Evolutionary conservation across 2,329 filamentous ascomycete genomes (phyloP).

Genomic region (Curvularia eragrostidis): DNA sequence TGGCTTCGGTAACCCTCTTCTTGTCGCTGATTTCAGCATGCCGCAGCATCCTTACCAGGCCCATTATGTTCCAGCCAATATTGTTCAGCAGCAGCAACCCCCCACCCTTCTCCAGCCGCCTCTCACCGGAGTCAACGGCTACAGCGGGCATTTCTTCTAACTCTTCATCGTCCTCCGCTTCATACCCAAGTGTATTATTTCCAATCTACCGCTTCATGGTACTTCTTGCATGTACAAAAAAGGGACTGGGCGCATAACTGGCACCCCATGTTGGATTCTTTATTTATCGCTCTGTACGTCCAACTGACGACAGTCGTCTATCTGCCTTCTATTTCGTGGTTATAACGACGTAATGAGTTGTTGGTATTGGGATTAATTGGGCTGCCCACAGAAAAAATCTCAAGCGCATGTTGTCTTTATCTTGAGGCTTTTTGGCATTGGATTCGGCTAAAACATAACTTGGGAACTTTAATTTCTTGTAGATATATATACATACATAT

Average conservation of each 20-base stretch:
- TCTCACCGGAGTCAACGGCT: conserved; percentile 28
- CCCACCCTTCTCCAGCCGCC: conserved; percentile 31
- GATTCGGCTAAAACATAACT: background rate
- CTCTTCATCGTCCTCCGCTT: background rate
- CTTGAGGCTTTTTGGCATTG: background rate
- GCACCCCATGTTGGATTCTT: background rate
- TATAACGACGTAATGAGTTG: conserved; percentile 20
- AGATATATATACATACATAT: background rate
- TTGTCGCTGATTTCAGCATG: conserved; percentile 75
- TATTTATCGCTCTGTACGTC: background rate
- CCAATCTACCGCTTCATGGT: background rate
- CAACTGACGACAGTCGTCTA: background rate
- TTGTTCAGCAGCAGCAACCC: conserved; percentile 40
- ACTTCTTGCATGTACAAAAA: conserved; percentile 7
- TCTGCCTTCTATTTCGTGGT: background rate
- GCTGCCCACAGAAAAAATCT: background rate
- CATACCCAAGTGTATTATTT: conserved; percentile 7
- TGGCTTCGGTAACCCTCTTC: conserved; percentile 72
- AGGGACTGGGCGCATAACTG: background rate
- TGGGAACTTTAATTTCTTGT: background rate
- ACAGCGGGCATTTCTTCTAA: conserved; percentile 32
- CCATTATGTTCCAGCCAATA: conserved; percentile 77
- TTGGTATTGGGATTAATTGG: background rate
- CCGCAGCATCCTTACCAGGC: conserved; percentile 83
- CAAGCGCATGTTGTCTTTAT: background rate